Base-by-base conservation (phyloP, 129 eudicot species). In the Chrysanthemum makinoi region DNA sequence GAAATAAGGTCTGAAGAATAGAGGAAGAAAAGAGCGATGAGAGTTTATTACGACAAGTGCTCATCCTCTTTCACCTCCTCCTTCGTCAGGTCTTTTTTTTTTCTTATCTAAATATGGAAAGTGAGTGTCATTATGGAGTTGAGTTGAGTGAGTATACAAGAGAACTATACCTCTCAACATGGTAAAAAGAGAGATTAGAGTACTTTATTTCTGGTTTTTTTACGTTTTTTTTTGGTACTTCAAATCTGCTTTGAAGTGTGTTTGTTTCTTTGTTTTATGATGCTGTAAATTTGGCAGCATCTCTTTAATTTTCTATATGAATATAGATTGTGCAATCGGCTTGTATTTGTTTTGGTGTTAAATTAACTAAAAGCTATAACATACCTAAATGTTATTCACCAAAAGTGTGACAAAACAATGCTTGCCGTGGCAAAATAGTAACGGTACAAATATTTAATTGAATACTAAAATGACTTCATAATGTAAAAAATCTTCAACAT, bases 41-140 rank as follows among this genome's bases (percentile, higher is more conserved):
- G 98, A 94, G 83, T 67, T 64, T 72, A 78, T 76, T 52, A 56
- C 44, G 51, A 79, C 59, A 78, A 75, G 96, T 80, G 98, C 98
- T 94, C 96, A 89, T 94, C 98, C 98, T 89, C 95, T 86, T 87
- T 87, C 89, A 83, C 82, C 88, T 85, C 93, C 85, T 72, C 83
- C 80, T 85, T 64, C 81, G 46, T 55, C 65, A 70, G 77, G 71
- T 78, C 73, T 55, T 77, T 52, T 72, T 72, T 51, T 70, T 69
- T 16, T n/a, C n/a, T n/a, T 72, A 60, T 67, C 60, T 64, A 75
- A 55, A 64, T 69, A 68, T 55, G 68, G 82, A 33, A 58, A 74
- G 80, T 62, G 84, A 60, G 84, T 58, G 49, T 55, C 68, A 56
- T 66, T 71, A 79, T 44, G 65, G 2, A 56, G 59, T 86, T 81